A percentile compares a stretch with the other conserved stretches of the same genome.
Evolutionary conservation across 495 filamentous ascomycete genomes (phyloP).

Genomic region (Penicillium soppii): DNA sequence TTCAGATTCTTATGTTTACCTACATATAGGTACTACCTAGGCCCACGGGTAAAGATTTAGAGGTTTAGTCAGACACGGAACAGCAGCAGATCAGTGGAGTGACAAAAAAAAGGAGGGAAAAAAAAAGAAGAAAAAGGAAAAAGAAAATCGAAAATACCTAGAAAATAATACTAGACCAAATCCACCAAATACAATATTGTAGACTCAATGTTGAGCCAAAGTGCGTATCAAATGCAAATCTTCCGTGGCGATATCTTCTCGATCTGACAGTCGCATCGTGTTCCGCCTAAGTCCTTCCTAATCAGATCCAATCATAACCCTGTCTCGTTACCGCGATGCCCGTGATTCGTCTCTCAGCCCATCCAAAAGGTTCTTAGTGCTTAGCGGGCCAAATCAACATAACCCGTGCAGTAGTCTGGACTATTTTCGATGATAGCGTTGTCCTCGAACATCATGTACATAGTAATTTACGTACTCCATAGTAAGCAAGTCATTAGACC

Average conservation of each 20-base stretch:
- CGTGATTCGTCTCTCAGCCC: constrained; percentile 14
- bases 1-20: constrained; percentile 12
- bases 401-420: background rate
- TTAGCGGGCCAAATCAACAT: constrained; percentile 1
- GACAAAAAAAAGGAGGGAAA: constrained; percentile 8
- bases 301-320: constrained; percentile 18
- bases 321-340: constrained; percentile 1
- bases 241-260: constrained; percentile 24
- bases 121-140: constrained; percentile 6
- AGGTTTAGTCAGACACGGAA: no score
- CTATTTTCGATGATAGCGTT: background rate
- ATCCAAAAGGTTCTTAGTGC: background rate
- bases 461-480: background rate
- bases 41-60: no score
- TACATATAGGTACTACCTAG: no score
- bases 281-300: constrained; percentile 11
- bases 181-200: no score
- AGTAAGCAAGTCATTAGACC: background rate
- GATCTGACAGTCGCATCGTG: constrained; percentile 30
- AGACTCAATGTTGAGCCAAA: background rate
- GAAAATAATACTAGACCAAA: no score
- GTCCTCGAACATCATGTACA: no score
- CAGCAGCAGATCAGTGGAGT: constrained; percentile 41
- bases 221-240: no score
- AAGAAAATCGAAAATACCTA: no score